Percentiles rank a stretch among this genome's conserved stretches.
phyloP scores from a whole-genome alignment of 2,329 filamentous ascomycete genomes.

The Colletotrichum tropicicola region DNA sequence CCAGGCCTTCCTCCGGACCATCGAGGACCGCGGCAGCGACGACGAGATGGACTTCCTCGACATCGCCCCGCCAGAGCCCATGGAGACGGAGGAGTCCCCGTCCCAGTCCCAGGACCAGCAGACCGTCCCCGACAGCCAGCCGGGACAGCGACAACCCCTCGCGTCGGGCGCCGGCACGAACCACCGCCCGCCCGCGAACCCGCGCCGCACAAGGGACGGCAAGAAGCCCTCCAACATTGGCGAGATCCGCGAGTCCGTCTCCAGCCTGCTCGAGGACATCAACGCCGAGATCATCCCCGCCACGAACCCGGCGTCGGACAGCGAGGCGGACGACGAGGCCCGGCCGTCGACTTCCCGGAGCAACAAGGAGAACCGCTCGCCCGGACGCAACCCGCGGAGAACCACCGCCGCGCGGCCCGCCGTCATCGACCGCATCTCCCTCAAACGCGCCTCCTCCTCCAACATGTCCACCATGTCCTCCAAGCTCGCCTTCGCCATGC shows the following conservation, averaged over 20 bases:
- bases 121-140: slow-evolving; percentile 61
- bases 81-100: slow-evolving; percentile 44
- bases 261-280: slow-evolving; percentile 81
- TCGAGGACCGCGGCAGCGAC: slow-evolving; percentile 82
- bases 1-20: slow-evolving; percentile 87
- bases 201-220: slow-evolving; percentile 68
- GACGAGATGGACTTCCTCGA: slow-evolving; percentile 82
- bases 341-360: slow-evolving; percentile 37
- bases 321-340: slow-evolving; percentile 57
- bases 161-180: slow-evolving; percentile 44
- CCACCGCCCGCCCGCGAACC: slow-evolving; percentile 63
- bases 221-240: slow-evolving; percentile 78
- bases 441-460: slow-evolving; percentile 66
- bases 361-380: slow-evolving; percentile 59
- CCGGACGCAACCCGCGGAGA: slow-evolving; percentile 44
- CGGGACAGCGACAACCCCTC: slow-evolving; percentile 39
- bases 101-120: slow-evolving; percentile 40
- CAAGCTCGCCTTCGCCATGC: slow-evolving; percentile 64
- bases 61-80: slow-evolving; percentile 40
- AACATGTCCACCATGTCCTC: slow-evolving; percentile 39
- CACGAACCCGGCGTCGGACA: slow-evolving; percentile 59
- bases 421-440: slow-evolving; percentile 78
- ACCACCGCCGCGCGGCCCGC: slow-evolving; percentile 41
- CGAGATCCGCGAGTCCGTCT: slow-evolving; percentile 85
- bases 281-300: slow-evolving; percentile 57